Evolutionary conservation across 805 yeast genomes (phyloP), one percentile per base, ranked within the genome.

Genomic region (Candida sithepensis): DNA sequence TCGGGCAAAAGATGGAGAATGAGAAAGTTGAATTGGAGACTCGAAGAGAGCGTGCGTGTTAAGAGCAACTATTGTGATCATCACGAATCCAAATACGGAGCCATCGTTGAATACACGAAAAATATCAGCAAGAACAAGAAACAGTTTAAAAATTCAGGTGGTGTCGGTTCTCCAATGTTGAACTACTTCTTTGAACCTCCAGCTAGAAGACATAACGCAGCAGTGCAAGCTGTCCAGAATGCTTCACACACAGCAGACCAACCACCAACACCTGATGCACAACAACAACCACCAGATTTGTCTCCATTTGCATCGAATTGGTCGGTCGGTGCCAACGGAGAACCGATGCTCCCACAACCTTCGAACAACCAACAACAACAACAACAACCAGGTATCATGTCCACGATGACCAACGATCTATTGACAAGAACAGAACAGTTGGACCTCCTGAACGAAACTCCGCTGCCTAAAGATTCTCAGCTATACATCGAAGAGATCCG

Each of bases 21-120:
- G 91, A 75, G 97, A 42, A 88, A 89, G 61, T 67, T 94, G 38
- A 76, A 76, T 48, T 94, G 98, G 98, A 76, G 88, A 59, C 77
- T 94, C 14, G 96, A 92, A 60, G 98, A 94, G 62, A 77, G 75
- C 42, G 76, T 84, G n/a, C 79, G 82, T 57, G 73, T 88, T 16
- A 74, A 76, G 52, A 76, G 81, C 2, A 62, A 69, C 55, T 68
- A 82, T 26, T 90, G 96, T 67, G 63, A 67, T 8, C 61, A 67
- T 32, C 96, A 88, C 62, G 64, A 64, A 37, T 52, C 66, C 10
- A 83, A 83, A 57, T 67, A 82, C 43, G 69, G 70, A 43, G 60
- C 64, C 1, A 59, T 72, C 3, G 78, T 76, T 48, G 79, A 75
- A 8, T 69, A 67, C 42, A 58, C 67, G 4, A 68, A 68, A 45